These are phyloP conservation scores for Elaeis oleifera DNA, from an alignment of 202 grass and related monocot species.

Conservation along the genomic window DNA sequence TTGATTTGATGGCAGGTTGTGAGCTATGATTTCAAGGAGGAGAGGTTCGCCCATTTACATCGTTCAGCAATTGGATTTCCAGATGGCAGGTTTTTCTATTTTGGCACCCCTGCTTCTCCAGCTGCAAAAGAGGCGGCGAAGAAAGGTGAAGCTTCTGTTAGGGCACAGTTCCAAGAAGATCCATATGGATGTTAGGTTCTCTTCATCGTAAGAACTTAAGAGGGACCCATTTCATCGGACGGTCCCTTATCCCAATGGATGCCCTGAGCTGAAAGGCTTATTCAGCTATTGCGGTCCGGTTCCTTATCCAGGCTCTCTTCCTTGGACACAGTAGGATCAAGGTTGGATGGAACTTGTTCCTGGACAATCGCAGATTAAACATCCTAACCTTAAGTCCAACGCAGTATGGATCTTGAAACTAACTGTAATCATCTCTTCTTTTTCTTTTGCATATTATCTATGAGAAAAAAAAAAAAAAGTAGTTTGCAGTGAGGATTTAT, in stretches of 20 bases:
- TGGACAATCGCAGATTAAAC: too few relatives aligned
- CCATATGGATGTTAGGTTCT: slow-evolving; percentile 82
- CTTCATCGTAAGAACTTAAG: slow-evolving; percentile 68
- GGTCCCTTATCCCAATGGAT: slow-evolving; percentile 65
- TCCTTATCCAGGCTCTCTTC: slow-evolving; percentile 63
- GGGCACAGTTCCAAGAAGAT: slow-evolving; percentile 76
- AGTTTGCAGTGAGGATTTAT: too few relatives aligned
- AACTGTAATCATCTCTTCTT: too few relatives aligned
- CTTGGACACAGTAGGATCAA: slow-evolving; percentile 46
- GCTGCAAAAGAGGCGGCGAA: slow-evolving; percentile 43
- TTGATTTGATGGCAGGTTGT: slow-evolving; percentile 42
- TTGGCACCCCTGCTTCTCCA: slow-evolving; percentile 51
- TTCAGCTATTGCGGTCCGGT: slow-evolving; percentile 75
- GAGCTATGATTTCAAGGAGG: slow-evolving; percentile 94
- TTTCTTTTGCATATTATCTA: too few relatives aligned
- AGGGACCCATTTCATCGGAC: slow-evolving; percentile 87
- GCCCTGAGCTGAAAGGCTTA: slow-evolving; percentile 65
- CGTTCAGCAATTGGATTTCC: slow-evolving; percentile 69
- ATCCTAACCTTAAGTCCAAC: too few relatives aligned
- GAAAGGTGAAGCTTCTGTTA: slow-evolving; percentile 69
- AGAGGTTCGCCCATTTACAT: slow-evolving; percentile 70
- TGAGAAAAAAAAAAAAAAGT: too few relatives aligned
- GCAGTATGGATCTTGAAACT: too few relatives aligned
- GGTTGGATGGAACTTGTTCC: too few relatives aligned
- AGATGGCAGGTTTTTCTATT: slow-evolving; percentile 71